Base-by-base conservation (phyloP, 2,329 filamentous ascomycete genomes). In the Ophiosphaerella korrae region DNA sequence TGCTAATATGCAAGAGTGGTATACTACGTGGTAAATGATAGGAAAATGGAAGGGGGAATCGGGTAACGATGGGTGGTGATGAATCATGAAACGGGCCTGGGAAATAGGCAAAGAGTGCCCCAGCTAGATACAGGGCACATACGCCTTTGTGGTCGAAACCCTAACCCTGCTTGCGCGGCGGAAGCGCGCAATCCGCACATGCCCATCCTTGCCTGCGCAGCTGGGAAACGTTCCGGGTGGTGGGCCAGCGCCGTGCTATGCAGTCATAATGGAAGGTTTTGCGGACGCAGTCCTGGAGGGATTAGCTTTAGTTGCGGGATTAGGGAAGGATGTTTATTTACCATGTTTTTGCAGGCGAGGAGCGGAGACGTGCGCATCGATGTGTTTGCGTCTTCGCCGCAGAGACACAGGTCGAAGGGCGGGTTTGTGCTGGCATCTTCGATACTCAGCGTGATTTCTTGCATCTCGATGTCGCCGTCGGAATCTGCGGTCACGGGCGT, bases 231-330 rank as follows among this genome's bases (percentile, higher is more conserved):
- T 13, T 29, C 9, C 14, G 29, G 12, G 38, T 12, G 29, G 42
- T 7, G 24, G 37, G 37, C 53, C 51, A 58, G 18, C 47, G 35
- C 1, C 55, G 21, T 36, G 45, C 36, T 11, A 62, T 48, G 38
- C 65, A 68, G 8, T 57, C 42, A 5, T 60, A 35, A 21, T 68
- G 65, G 42, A 63, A 68, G 7, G 47, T 42, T 13, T 52, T 50
- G 7, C 64, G 62, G 24, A 62, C 45, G 32, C 65, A 68, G 32
- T 58, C 48, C 63, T 68, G 13, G 29, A 1, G 11, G 3, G 24
- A 32, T 53, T 37, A 47, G 40, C 26, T 8, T 7, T 13, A 9
- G 14, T 23, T 23, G 31, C 12, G 18, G 18, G 16, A n/a, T 29
- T 13, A 14, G 24, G 29, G 7, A 7, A 7, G 13, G 31, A n/a